Conservation (phyloP, 352 stramenopile genomes). For the Phytophthora sansomeana region DNA sequence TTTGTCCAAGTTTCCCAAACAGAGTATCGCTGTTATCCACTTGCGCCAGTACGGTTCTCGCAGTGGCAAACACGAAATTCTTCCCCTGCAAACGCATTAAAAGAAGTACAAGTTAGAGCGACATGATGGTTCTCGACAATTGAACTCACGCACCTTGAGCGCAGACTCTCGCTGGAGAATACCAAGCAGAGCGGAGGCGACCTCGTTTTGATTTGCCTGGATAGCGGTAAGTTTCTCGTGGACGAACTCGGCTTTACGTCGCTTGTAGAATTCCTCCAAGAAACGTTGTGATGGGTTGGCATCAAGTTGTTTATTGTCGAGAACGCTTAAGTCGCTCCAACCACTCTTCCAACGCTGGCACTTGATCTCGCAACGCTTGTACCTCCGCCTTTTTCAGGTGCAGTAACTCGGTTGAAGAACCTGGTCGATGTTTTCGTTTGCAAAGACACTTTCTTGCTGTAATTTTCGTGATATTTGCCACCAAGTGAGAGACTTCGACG, state of each 20-base stretch:
- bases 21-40: neutral
- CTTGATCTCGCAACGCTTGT: neutral
- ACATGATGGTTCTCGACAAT: too few species aligned
- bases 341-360: neutral
- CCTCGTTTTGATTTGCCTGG: too few species aligned
- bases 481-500: too few species aligned
- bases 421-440: neutral
- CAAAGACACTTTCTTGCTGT: too few species aligned
- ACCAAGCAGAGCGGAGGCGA: too few species aligned
- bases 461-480: too few species aligned
- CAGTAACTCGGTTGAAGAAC: neutral
- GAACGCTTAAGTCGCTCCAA: neutral
- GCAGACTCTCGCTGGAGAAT: too few species aligned
- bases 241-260: too few species aligned
- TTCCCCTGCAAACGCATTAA: neutral
- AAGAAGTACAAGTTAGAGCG: neutral
- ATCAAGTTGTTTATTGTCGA: neutral
- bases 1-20: neutral
- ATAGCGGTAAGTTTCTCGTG: too few species aligned
- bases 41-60: neutral
- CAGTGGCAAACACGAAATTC: neutral
- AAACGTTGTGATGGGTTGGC: too few species aligned
- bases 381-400: neutral
- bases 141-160: too few species aligned
- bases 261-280: too few species aligned